Base-by-base conservation (phyloP, 23 red algal species). In the Gracilaria vermiculophylla region DNA sequence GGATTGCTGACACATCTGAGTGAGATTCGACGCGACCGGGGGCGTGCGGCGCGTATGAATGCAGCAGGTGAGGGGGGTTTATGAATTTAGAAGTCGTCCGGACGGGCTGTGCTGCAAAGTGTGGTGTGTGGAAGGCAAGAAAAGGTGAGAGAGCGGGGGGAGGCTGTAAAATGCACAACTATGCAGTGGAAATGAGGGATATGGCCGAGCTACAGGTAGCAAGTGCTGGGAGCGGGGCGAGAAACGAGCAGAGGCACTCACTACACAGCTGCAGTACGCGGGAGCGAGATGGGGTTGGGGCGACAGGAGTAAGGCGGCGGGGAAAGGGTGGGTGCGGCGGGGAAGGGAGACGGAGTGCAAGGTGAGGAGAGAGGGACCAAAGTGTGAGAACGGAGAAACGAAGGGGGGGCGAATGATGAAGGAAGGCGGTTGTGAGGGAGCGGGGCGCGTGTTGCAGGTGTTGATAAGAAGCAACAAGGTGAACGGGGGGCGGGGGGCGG, bases 1-100 rank as follows among this genome's bases (percentile, higher is more conserved):
- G 35, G 64, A 70, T 43, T 70, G 64, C 64, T 70, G 64, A 70
- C 64, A 70, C 64, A 70, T 70, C 42, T 70, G n/a, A n/a, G 6
- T 41, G 5, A 35, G 19, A 43, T 39, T 70, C 35, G 20, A 70
- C 16, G 64, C 33, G 37, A 43, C 48, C 31, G 32, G 31, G 76
- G 17, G 24, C 35, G 52, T 20, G 17, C n/a, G 24, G 49, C 27
- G 3, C 7, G 40, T 24, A 60, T 24, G 23, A 12, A 12, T 47
- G 43, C 12, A 47, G 12, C 5, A 28, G 23, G 1, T 5, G 23
- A 28, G 1, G n/a, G 7, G 24, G 72, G 40, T 29, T 50, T 54
- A 53, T 24, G 72, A 15, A 56, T 12, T 16, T 47, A 32, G 47
- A 41, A 31, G 34, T 17, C 6, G 11, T n/a, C n/a, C n/a, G n/a